Percentiles rank a stretch among this genome's conserved stretches.
Evolutionary conservation across 257 asterid genomes (phyloP).

Genomic region (Solanum clarkiae): DNA sequence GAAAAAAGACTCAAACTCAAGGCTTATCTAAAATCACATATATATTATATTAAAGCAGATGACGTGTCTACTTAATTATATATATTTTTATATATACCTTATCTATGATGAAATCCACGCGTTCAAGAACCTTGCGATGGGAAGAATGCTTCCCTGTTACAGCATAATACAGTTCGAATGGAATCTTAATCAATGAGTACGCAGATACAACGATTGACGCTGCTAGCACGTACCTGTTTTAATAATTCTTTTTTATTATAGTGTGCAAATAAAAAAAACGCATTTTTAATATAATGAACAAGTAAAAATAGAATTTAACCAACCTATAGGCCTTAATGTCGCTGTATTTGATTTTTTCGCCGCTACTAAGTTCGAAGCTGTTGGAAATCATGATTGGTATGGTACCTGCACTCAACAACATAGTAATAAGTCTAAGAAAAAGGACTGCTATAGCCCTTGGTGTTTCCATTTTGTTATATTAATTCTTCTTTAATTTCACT

Average conservation of each 20-base stretch:
- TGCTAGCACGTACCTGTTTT: conserved; percentile 33
- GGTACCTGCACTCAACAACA: conserved; percentile 30
- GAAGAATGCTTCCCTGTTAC: conserved; percentile 21
- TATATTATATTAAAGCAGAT: too few relatives aligned
- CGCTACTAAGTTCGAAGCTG: conserved; percentile 16
- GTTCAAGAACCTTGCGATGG: conserved; percentile 21
- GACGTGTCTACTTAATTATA: too few relatives aligned
- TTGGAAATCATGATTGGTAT: conserved; percentile 29
- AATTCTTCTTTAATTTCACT: neutral
- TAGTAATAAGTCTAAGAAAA: conserved; percentile 27
- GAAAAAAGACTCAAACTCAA: neutral
- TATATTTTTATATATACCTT: conserved; percentile 5
- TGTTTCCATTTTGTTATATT: neutral
- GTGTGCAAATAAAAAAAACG: neutral
- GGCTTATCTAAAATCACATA: neutral
- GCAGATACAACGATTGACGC: conserved; percentile 17
- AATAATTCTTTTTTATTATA: neutral
- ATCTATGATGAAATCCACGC: conserved; percentile 54
- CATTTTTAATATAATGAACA: neutral
- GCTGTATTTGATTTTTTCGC: conserved; percentile 16
- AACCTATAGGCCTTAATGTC: conserved; percentile 42
- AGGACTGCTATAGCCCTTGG: conserved; percentile 3
- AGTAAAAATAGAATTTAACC: neutral
- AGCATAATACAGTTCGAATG: conserved; percentile 36
- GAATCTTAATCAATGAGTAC: conserved; percentile 46